A percentile compares a stretch with the other conserved stretches of the same genome.
Conservation (phyloP, 2,329 filamentous ascomycete genomes). For the Amesomyces nigricolor region DNA sequence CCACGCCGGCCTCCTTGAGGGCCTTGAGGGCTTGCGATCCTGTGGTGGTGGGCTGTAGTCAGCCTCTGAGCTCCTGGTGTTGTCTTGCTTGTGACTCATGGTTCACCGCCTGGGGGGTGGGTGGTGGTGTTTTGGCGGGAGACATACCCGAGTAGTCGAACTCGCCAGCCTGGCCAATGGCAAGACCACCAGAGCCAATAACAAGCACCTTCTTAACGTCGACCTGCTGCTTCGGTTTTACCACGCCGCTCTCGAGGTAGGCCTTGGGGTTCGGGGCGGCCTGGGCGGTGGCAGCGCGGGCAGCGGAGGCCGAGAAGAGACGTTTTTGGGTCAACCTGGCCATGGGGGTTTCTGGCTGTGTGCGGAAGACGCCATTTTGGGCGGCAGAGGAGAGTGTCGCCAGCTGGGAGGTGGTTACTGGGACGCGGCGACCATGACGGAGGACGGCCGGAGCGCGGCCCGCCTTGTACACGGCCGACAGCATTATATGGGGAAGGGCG, state of each 20-base stretch:
- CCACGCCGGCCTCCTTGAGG: slow-evolving; percentile 87
- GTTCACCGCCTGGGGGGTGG: slow-evolving; percentile 12
- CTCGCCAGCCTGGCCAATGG: slow-evolving; percentile 96
- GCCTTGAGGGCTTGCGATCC: slow-evolving; percentile 95
- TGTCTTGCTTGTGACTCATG: slow-evolving; percentile 28
- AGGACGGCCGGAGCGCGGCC: slow-evolving; percentile 54
- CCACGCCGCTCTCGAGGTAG: slow-evolving; percentile 81
- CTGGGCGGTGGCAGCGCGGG: slow-evolving; percentile 46
- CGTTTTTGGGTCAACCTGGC: slow-evolving; percentile 39
- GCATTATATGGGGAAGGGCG: slow-evolving; percentile 23
- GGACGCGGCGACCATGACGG: slow-evolving; percentile 49
- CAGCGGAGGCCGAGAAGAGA: slow-evolving; percentile 41
- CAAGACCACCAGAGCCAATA: slow-evolving; percentile 89
- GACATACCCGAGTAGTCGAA: slow-evolving; percentile 94
- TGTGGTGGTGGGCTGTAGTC: slow-evolving; percentile 36
- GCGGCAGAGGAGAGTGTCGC: slow-evolving; percentile 36
- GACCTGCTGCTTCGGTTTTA: slow-evolving; percentile 72
- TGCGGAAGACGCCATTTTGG: slow-evolving; percentile 31
- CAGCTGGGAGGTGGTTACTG: slow-evolving; percentile 40
- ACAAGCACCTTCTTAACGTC: slow-evolving; percentile 96
- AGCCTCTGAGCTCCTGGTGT: slow-evolving; percentile 15
- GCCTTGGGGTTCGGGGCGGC: slow-evolving; percentile 75
- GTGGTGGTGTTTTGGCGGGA: neutral
- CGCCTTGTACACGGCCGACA: slow-evolving; percentile 39
- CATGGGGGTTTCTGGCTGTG: slow-evolving; percentile 32